These are phyloP conservation scores for Orbilia blumenaviensis DNA, from an alignment of 2,329 filamentous ascomycete genomes.

Conservation along the genomic window DNA sequence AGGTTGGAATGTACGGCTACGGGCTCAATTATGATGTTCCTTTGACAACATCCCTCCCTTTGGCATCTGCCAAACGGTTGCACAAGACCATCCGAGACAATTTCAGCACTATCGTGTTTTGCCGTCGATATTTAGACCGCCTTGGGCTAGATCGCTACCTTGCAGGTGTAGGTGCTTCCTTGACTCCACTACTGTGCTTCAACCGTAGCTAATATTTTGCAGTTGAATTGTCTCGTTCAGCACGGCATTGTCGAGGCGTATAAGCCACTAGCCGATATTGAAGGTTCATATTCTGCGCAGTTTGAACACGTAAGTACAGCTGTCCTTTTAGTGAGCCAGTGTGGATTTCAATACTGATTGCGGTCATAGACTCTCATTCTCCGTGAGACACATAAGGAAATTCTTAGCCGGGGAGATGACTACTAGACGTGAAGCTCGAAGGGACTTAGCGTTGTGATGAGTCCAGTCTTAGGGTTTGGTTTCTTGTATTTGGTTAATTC, in stretches of 20 bases:
- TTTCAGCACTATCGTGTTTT: slow-evolving; percentile 94
- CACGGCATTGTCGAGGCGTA: slow-evolving; percentile 79
- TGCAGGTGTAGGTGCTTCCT: slow-evolving; percentile 67
- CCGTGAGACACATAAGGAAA: slow-evolving; percentile 82
- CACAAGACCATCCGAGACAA: slow-evolving; percentile 90
- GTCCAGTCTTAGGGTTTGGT: no score
- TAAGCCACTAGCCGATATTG: slow-evolving; percentile 80
- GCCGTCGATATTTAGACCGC: slow-evolving; percentile 86
- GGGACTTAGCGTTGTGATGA: no score
- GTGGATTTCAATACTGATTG: background rate
- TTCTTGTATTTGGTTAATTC: no score
- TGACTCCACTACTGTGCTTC: slow-evolving; percentile 72
- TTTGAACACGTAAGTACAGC: slow-evolving; percentile 84
- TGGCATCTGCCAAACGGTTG: slow-evolving; percentile 80
- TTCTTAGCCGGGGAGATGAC: slow-evolving; percentile 85
- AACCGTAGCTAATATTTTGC: slow-evolving; percentile 71
- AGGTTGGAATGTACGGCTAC: slow-evolving; percentile 87
- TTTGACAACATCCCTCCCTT: slow-evolving; percentile 71
- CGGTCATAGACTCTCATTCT: slow-evolving; percentile 74
- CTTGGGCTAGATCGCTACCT: slow-evolving; percentile 95
- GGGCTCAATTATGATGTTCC: slow-evolving; percentile 71
- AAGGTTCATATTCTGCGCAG: slow-evolving; percentile 93
- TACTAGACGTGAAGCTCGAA: no score
- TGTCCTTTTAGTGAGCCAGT: background rate
- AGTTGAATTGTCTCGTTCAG: slow-evolving; percentile 48